Evolutionary conservation across 2,329 filamentous ascomycete species (phyloP).

Genomic region (Pseudocercospora ulei): DNA sequence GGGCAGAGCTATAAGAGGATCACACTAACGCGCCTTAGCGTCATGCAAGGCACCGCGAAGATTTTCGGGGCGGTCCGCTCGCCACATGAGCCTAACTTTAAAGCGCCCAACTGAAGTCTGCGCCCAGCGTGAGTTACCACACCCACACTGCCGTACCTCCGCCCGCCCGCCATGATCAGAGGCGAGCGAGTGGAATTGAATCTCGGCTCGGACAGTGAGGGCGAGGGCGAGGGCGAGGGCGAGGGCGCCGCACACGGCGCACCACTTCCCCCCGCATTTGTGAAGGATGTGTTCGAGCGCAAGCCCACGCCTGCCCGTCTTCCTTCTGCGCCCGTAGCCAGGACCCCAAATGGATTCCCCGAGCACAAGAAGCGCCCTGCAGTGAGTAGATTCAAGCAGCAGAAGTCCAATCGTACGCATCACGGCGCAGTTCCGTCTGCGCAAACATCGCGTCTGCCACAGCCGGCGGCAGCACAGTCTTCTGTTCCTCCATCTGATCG

Average conservation of each 20-base stretch:
- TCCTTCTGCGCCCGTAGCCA: slow-evolving; percentile 53
- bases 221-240: slow-evolving; percentile 26
- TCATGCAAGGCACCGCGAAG: too few relatives aligned
- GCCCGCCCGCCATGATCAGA: slow-evolving; percentile 35
- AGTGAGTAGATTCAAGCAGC: slow-evolving; percentile 70
- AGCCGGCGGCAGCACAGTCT: background rate
- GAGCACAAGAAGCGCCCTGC: slow-evolving; percentile 67
- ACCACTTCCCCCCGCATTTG: slow-evolving; percentile 37
- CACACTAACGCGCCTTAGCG: too few relatives aligned
- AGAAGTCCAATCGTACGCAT: slow-evolving; percentile 27
- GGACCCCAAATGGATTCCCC: slow-evolving; percentile 63
- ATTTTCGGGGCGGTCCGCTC: too few relatives aligned
- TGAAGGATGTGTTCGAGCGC: slow-evolving; percentile 74
- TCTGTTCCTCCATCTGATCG: slow-evolving; percentile 5
- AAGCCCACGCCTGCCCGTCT: slow-evolving; percentile 50
- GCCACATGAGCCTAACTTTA: too few relatives aligned
- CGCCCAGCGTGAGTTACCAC: slow-evolving; percentile 2
- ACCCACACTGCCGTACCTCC: slow-evolving; percentile 9
- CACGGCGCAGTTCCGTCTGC: background rate
- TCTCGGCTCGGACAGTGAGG: slow-evolving; percentile 42
- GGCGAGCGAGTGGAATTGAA: slow-evolving; percentile 55
- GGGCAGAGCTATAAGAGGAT: too few relatives aligned
- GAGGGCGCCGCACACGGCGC: slow-evolving; percentile 13
- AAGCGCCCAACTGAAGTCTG: too few relatives aligned
- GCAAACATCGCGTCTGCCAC: background rate